Base-by-base conservation (phyloP, 2,329 filamentous ascomycete genomes). In the Capronia coronata region DNA sequence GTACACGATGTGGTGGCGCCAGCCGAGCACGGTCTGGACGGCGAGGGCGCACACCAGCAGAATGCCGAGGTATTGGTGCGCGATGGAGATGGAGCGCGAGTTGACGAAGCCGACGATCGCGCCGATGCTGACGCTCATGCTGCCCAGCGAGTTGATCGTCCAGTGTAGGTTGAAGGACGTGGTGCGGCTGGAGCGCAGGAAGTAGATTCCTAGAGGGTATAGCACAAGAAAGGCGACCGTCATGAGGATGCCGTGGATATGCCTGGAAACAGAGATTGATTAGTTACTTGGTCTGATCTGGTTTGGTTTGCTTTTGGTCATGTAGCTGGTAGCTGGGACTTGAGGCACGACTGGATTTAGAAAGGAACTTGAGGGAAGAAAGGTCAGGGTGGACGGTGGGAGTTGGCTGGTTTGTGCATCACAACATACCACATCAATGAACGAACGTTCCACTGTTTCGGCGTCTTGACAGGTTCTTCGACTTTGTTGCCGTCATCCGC, bases 11-110 rank as follows among this genome's bases (percentile, higher is more conserved):
- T 71, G 69, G 48, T 71, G 67, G 43, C 64, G 61, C 39, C 67
- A 62, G 13, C 69, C 69, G n/a, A 70, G 61, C 3, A 63, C 58
- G 50, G 65, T 63, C 49, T 72, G 69, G 6, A 65, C 48, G 22
- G 66, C 54, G 7, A 68, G 56, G 0, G 53, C 60, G 37, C 64
- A 55, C 21, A 68, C 57, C 21, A 71, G 53, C 32, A 72, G 40
- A 37, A 75, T 65, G 19, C 73, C 72, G 46, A 74, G 49, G 55
- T 75, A 66, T 54, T 76, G 74, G 60, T 76, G 74, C 2, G 68
- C 60, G 7, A 72, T 67, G 52, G 57, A 65, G 64, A 68, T 74
- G 48, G 60, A 46, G 49, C 68, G 68, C 34, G 69, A 71, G 8
- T 70, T 65, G n/a, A 65, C 62, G 22, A 73, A 68, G 2, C 70